These are phyloP conservation scores for Trichoderma sp. DNA, from an alignment of 2,329 filamentous ascomycete genomes.

Conservation along the genomic window DNA sequence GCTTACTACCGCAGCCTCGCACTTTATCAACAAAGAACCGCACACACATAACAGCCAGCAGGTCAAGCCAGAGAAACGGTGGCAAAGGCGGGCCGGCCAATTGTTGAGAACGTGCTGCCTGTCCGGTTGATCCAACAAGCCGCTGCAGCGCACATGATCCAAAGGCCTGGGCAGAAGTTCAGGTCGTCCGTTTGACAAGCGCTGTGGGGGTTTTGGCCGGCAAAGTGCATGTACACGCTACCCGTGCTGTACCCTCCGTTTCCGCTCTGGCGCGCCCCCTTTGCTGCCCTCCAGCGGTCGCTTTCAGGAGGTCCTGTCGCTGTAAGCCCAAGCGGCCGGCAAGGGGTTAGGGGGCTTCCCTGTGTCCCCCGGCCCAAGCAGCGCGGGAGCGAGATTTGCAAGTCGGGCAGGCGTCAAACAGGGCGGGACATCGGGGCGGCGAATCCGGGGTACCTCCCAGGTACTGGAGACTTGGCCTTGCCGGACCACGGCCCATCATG, in stretches of 20 bases:
- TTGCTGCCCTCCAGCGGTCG: neutral
- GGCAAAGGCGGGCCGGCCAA: slow-evolving; percentile 16
- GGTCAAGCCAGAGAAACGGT: neutral
- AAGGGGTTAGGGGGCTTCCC: neutral
- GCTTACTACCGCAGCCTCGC: neutral
- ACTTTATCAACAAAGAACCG: neutral
- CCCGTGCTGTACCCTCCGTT: slow-evolving; percentile 7
- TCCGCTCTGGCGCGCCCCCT: neutral
- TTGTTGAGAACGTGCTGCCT: slow-evolving; percentile 27
- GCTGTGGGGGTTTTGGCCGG: slow-evolving; percentile 22
- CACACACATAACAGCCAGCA: neutral
- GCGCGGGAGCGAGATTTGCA: slow-evolving; percentile 6
- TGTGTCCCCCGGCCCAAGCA: neutral
- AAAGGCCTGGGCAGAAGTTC: slow-evolving; percentile 8
- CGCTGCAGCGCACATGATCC: slow-evolving; percentile 26
- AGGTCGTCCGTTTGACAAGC: slow-evolving; percentile 25
- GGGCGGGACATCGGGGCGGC: slow-evolving; percentile 24
- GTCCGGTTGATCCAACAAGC: slow-evolving; percentile 26
- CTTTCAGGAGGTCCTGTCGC: slow-evolving; percentile 10
- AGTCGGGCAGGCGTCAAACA: neutral
- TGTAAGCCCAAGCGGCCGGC: neutral
- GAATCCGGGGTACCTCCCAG: slow-evolving; percentile 21
- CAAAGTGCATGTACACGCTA: slow-evolving; percentile 18
- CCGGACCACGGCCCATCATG: slow-evolving; percentile 27
- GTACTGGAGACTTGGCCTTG: slow-evolving; percentile 15